phyloP scores from a whole-genome alignment of 176 grass and related monocot species.

The Oryza nivara region DNA sequence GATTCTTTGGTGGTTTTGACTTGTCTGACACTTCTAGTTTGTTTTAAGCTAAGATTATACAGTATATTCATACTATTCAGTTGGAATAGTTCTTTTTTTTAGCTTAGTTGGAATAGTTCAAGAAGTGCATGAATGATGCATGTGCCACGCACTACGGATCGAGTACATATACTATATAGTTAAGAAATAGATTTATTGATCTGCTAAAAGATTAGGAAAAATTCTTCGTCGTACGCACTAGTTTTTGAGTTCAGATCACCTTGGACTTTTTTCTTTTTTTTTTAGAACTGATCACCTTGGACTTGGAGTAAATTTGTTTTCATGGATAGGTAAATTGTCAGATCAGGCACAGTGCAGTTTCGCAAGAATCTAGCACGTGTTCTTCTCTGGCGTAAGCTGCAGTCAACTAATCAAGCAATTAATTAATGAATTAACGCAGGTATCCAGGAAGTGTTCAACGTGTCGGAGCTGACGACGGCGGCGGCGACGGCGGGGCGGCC shows the following conservation, averaged over 20 bases:
- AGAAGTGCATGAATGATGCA: not conserved
- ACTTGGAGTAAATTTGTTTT: not conserved
- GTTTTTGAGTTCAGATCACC: not conserved
- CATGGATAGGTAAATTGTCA: not conserved
- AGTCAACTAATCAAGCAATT: no score
- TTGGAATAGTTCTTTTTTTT: not conserved
- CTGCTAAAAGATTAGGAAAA: no score
- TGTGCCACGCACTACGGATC: not conserved
- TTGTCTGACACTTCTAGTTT: slow-evolving; percentile 19
- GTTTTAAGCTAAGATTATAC: not conserved
- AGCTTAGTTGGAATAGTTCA: not conserved
- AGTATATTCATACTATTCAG: not conserved
- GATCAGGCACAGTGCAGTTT: no score
- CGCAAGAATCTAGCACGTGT: no score
- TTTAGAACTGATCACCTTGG: no score
- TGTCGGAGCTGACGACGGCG: not conserved
- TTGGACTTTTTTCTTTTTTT: not conserved
- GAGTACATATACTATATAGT: not conserved
- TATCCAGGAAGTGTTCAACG: slow-evolving; percentile 47
- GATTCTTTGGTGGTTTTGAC: slow-evolving; percentile 20
- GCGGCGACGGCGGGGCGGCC: not conserved
- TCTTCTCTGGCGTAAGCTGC: no score
- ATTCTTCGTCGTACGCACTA: no score
- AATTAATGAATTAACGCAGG: slow-evolving; percentile 28
- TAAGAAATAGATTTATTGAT: not conserved